Conservation (phyloP, 495 filamentous ascomycete species). For the Aspergillus panamensis region DNA sequence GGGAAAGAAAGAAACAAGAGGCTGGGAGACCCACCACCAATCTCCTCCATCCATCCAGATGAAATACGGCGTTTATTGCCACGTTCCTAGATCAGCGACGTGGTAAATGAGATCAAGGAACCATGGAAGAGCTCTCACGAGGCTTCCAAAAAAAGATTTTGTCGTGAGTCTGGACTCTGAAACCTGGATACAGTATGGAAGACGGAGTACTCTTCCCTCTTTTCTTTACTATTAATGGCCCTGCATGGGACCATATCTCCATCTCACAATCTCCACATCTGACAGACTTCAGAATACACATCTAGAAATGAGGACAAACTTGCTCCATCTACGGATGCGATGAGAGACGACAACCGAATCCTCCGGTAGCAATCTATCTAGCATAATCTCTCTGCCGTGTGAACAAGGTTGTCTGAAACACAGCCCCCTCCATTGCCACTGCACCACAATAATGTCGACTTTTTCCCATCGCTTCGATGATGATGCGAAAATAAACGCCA, state of each 20-base stretch:
- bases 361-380: no score
- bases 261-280: no score
- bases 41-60: not conserved
- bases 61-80: not conserved
- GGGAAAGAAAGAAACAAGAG: not conserved
- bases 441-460: not conserved
- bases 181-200: not conserved
- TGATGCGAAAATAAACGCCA: not conserved
- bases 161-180: not conserved
- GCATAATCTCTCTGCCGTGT: not conserved
- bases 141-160: not conserved
- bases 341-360: no score
- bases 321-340: no score
- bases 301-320: no score
- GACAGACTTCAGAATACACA: no score
- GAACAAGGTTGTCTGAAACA: not conserved
- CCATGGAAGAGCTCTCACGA: not conserved
- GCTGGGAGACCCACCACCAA: slow-evolving; percentile 3
- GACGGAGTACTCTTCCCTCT: no score
- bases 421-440: not conserved
- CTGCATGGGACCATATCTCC: no score
- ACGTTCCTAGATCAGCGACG: not conserved
- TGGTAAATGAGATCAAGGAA: not conserved
- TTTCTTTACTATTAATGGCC: no score
- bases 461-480: not conserved